Evolutionary conservation across 257 asterid species (phyloP), one percentile per base, ranked within the genome.

Genomic region (Nicotiana tomentosiformis): DNA sequence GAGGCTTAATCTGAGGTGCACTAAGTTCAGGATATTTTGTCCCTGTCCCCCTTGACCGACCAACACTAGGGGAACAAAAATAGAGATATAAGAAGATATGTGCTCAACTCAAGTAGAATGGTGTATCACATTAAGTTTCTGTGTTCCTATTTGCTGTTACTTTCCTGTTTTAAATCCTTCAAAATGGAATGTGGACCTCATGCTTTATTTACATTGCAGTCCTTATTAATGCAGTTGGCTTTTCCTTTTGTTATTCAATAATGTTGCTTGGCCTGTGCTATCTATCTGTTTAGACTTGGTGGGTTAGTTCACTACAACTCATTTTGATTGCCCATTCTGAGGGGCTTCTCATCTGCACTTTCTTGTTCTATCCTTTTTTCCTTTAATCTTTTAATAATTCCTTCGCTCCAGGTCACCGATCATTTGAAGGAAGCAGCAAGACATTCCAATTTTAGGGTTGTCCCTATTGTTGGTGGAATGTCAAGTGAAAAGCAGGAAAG

Each of bases 401-500:
- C 80, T 64, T 55, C 74, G 33, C 79, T 89, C 74, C 88, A 95
- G 98, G 97, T 95, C 86, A 89, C 96, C 8, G 97, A 95, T 90
- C 99, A 95, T 91, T 90, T 95, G 79, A 94, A 91, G 91, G 88
- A 83, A 85, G 97, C 89, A 76, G 88, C 98, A 30, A 81, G 82
- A 76, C 92, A 91, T 81, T 91, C 92, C 76, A 84, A 88, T 77
- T 64, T 92, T 66, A 89, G 89, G 80, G 98, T 94, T 88, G 97
- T 95, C 62, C 92, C 98, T 15, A 91, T 95, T 90, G 94, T 95
- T 84, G 99, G 99, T 87, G 99, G 98, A 66, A 94, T 95, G 96
- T 92, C 99, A 83, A 83, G 90, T 56, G 94, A 95, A 86, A 95
- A 95, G 89, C 99, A 95, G 85, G 99, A 95, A 90, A 92, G 99